A percentile compares a stretch with the other conserved stretches of the same genome.
phyloP scores from a whole-genome alignment of 2,329 filamentous ascomycete genomes.

The Lachnellula suecica region DNA sequence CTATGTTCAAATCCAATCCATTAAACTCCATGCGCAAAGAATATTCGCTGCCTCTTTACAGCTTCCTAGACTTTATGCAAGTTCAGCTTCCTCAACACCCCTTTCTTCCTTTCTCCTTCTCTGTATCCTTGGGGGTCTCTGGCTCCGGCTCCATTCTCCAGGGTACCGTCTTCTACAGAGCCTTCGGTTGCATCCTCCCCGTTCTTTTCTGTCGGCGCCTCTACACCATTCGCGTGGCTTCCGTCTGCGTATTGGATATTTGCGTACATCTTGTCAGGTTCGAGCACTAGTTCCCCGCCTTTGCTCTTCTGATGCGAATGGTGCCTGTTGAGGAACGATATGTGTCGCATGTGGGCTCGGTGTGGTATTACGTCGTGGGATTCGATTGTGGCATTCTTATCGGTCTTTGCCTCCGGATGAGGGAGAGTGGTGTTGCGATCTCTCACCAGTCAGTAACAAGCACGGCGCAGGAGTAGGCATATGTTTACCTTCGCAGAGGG shows the following conservation, averaged over 20 bases:
- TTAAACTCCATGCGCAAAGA: not conserved
- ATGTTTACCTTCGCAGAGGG: slow-evolving; percentile 25
- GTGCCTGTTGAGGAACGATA: slow-evolving; percentile 19
- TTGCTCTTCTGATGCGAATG: slow-evolving; percentile 8
- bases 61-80: slow-evolving; percentile 1
- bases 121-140: not conserved
- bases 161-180: not conserved
- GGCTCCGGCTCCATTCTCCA: not conserved
- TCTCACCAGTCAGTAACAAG: slow-evolving; percentile 8
- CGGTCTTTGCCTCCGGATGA: slow-evolving; percentile 61
- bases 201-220: slow-evolving; percentile 1
- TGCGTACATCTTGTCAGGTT: slow-evolving; percentile 20
- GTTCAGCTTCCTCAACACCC: slow-evolving; percentile 4
- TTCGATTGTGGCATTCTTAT: slow-evolving; percentile 55
- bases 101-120: slow-evolving; percentile 1
- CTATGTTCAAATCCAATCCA: not conserved
- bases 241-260: slow-evolving; percentile 24
- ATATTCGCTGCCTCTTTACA: not conserved
- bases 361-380: slow-evolving; percentile 50
- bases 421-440: slow-evolving; percentile 59
- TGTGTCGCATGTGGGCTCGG: slow-evolving; percentile 16
- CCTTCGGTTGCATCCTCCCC: not conserved
- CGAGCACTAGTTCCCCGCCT: slow-evolving; percentile 1
- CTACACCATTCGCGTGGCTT: slow-evolving; percentile 10
- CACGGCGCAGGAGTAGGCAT: not conserved